Base-by-base conservation (phyloP, 129 eudicot genomes). In the Flaveria bidentis region DNA sequence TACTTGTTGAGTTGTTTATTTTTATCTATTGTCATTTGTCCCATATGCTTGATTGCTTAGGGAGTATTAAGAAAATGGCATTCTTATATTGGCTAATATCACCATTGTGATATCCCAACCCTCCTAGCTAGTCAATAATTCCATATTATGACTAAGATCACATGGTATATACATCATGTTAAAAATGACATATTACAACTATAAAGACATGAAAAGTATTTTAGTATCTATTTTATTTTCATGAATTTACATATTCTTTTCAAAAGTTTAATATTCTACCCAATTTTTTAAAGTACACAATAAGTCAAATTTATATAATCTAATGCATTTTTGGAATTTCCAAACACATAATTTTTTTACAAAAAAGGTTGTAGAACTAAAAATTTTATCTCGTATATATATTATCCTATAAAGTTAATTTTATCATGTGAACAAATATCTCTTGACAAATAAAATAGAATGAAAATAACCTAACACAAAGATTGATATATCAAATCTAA, bases 401-500 rank as follows among this genome's bases (percentile, higher is more conserved):
- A 14, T 50, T 12, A 50, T 12, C 6, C 14, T 50, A 50, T 0
- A 36, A 36, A 0, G 5, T 36, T 36, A 5, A 0, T 36, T 36
- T 36, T 36, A 36, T 36, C 7, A 36, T 5, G 7, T 0, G 7
- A 36, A 36, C 41, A 36, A 36, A 36, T 30, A 45, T 45, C 50
- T 8, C 50, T 1, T 1, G 7, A 45, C 50, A 14, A 12, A 12
- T 50, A 50, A 50, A 50, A 50, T 11, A 7, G 13, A 58, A 58
- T 1, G 33, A 9, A 14, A 58, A 44, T n/a, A 5, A 33, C 33
- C 13, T 28, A 46, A 26, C n/a, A 50, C 17, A 36, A 65, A 11
- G 46, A 42, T 56, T n/a, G 72, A 22, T 51, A 76, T 67, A 8
- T 9, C 67, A 53, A 77, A 77, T 16, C 30, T 28, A 50, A 15